Conservation (phyloP, 139 green algal species). For the Spirogloea muscicola region DNA sequence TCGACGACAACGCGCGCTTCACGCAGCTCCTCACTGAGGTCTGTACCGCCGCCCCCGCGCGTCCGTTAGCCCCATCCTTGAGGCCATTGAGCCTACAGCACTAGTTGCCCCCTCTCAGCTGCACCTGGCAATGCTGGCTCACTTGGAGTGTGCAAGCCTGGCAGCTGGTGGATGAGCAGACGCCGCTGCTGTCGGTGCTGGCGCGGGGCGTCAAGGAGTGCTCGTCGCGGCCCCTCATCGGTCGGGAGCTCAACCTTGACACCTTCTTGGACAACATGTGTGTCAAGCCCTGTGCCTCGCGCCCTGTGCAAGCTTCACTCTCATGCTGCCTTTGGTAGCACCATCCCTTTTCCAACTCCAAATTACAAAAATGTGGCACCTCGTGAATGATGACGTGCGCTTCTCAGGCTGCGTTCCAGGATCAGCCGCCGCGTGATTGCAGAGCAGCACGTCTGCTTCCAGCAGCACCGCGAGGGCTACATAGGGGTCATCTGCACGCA, state of each 20-base stretch:
- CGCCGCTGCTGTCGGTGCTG: slow-evolving; percentile 76
- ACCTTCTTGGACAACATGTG: slow-evolving; percentile 70
- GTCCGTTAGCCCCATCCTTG: too few relatives aligned
- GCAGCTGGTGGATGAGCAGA: slow-evolving; percentile 73
- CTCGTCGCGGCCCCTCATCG: slow-evolving; percentile 65
- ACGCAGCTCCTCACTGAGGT: slow-evolving; percentile 62
- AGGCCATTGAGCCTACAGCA: too few relatives aligned
- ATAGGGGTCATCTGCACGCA: slow-evolving; percentile 61
- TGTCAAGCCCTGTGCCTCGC: not conserved
- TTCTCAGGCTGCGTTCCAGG: slow-evolving; percentile 6
- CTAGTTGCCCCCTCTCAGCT: too few relatives aligned
- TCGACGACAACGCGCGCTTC: slow-evolving; percentile 71
- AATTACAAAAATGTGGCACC: too few relatives aligned
- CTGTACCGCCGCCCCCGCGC: too few relatives aligned
- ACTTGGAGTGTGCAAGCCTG: too few relatives aligned
- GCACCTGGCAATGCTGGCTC: too few relatives aligned
- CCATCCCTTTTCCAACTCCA: too few relatives aligned
- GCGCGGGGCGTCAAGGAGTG: slow-evolving; percentile 76
- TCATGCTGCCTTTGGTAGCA: too few relatives aligned
- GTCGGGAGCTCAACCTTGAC: slow-evolving; percentile 72
- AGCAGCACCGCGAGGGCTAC: slow-evolving; percentile 51
- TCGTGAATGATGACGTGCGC: too few relatives aligned
- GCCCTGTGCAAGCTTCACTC: too few relatives aligned
- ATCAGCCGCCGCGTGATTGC: slow-evolving; percentile 71
- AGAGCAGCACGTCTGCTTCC: slow-evolving; percentile 85